Evolutionary conservation across 495 filamentous ascomycete genomes (phyloP).

Genomic region (Hyaloscypha finlandica): DNA sequence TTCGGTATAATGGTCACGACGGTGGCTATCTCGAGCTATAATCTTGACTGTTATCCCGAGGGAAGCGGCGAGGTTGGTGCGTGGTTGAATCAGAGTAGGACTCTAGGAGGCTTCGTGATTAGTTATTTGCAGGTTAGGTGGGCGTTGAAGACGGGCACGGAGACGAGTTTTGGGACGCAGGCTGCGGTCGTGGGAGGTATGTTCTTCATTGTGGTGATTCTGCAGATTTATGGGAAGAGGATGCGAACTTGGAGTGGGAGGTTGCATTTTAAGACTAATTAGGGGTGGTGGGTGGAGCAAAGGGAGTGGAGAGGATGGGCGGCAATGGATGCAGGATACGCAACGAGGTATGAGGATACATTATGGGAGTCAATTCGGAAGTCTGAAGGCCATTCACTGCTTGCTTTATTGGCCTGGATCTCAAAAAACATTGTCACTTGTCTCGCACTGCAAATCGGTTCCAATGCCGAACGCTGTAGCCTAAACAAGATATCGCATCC

Average conservation of each 20-base stretch:
- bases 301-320: too few species aligned
- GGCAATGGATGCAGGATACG: too few species aligned
- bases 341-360: too few species aligned
- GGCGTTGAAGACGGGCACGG: conserved; percentile 28
- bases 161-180: conserved; percentile 30
- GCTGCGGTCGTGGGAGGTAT: conserved; percentile 11
- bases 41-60: conserved; percentile 39
- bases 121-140: conserved; percentile 35
- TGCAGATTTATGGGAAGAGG: conserved; percentile 24
- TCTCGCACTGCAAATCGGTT: too few species aligned
- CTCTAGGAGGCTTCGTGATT: conserved; percentile 33
- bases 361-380: too few species aligned
- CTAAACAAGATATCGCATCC: too few species aligned
- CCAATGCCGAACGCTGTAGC: too few species aligned
- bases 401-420: too few species aligned
- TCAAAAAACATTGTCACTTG: too few species aligned
- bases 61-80: conserved; percentile 33
- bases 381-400: too few species aligned
- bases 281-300: background rate
- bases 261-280: conserved; percentile 25
- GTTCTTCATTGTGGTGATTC: conserved; percentile 12
- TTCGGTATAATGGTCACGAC: conserved; percentile 37
- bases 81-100: conserved; percentile 32
- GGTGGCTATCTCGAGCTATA: conserved; percentile 33
- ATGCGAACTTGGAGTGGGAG: conserved; percentile 20